Base-by-base conservation (phyloP, 495 filamentous ascomycete genomes). In the Podospora pseudocomata region DNA sequence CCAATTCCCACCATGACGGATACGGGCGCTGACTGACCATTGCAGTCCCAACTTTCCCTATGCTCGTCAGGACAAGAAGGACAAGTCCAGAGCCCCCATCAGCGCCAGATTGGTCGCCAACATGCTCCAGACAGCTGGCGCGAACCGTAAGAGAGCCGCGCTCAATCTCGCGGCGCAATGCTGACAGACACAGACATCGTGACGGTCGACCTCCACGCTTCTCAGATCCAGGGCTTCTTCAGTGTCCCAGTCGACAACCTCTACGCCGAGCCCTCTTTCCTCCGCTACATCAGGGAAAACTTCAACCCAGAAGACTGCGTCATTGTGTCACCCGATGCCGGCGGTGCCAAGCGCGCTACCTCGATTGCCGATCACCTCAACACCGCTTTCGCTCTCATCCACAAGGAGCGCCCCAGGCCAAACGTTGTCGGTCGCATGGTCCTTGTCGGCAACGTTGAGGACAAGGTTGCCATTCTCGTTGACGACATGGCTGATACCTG, bases 41-140 rank as follows among this genome's bases (percentile, higher is more conserved):
- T 88, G 93, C 66, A 92, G 97, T 63, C 95, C 95, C 68, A 97
- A 99, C 81, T 99, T 97, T 82, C 94, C 94, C 30, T 97, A 99
- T 74, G 94, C 94, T n/a, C 92, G 95, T 30, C 95, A 99, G 80
- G 95, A 99, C 83, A 99, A 99, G 84, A 99, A 99, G 80, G 95
- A 98, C 80, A 96, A 97, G 71, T 77, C 75, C 3, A 65, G 95
- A 66, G 95, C 94, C 28, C 93, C 94, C 16, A 93, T 93, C 71
- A 93, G 90, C 60, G 95, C 95, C 20, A 94, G 93, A 79, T 82
- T 97, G 49, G 95, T 98, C 81, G 95, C 95, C 30, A 99, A 97
- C 78, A 97, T 97, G 93, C 83, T 99, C 66, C 93, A 97, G 80
- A 95, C 93, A 18, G 95, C 95, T 23, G 95, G 95, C 64, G 91